Conservation (phyloP, 2,329 filamentous ascomycete species). For the Ophiostoma angusticollis region DNA sequence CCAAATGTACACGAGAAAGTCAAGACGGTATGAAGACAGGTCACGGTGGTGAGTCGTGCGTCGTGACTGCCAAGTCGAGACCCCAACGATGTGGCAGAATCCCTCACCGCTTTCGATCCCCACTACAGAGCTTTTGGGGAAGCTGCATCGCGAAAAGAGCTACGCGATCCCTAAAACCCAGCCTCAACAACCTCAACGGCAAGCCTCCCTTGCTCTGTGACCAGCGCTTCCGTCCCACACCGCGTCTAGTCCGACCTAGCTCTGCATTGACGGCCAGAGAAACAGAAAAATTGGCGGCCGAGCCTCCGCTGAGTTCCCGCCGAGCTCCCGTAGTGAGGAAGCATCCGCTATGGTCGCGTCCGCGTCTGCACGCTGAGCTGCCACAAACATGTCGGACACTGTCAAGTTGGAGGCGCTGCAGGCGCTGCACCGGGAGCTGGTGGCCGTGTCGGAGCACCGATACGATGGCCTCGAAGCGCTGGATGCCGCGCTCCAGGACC, state of each 20-base stretch:
- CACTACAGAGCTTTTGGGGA: conserved; percentile 10
- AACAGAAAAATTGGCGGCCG: not conserved
- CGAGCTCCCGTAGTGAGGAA: not conserved
- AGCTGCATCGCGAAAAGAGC: conserved; percentile 10
- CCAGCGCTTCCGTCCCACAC: too few species aligned
- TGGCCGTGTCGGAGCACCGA: conserved; percentile 59
- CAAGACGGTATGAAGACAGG: too few species aligned
- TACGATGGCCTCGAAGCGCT: conserved; percentile 50
- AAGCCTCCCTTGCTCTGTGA: not conserved
- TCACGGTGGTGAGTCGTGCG: too few species aligned
- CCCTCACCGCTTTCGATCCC: conserved; percentile 10
- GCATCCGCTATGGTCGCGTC: conserved; percentile 11
- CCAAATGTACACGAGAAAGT: too few species aligned
- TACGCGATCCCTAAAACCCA: conserved; percentile 11
- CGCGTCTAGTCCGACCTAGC: too few species aligned
- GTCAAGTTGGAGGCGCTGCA: conserved; percentile 66
- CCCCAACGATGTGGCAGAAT: conserved; percentile 13
- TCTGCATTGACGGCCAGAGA: not conserved
- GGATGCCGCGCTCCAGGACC: conserved; percentile 54
- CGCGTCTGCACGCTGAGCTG: conserved; percentile 6
- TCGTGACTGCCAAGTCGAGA: too few species aligned
- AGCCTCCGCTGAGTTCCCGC: not conserved
- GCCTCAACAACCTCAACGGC: conserved; percentile 4
- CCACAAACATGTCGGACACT: conserved; percentile 55
- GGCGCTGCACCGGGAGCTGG: conserved; percentile 74